Evolutionary conservation across 345 rosid genomes (phyloP), one percentile per base, ranked within the genome.

Genomic region (Hirschfeldia incana): DNA sequence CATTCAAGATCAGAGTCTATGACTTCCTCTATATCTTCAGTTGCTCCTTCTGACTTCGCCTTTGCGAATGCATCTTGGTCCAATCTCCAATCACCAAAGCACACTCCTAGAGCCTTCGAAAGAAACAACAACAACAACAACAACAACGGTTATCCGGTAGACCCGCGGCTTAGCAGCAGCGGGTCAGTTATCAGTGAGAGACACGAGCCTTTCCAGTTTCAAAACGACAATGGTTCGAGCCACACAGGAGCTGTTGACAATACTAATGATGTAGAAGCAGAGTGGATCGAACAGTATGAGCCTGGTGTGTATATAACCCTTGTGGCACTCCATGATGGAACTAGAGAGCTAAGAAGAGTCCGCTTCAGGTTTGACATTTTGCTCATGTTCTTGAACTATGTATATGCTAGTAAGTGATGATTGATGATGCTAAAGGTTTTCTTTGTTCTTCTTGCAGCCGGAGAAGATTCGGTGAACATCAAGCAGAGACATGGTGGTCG

Each of bases 401-500:
- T 0, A 9, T 68, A 21, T 11, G 39, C 44, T 26, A 34, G 63
- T 2, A 15, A 53, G 57, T 59, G 57, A 42, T 15, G 58, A 51
- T 51, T 73, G 69, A 60, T 60, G 69, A 67, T 55, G 67, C 65
- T 74, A 69, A 61, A 49, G 36, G 12, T 36, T 64, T 70, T 5
- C 39, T 29, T 29, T 9, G 1, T 10, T 46, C 1, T 8, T 37
- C n/a, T 51, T 84, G 82, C 87, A 93, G 98, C 78, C 97, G 97
- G 55, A 84, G 94, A 85, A 91, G 91, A 83, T 95, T 93, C 26
- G 92, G 91, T 2, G 99, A 95, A 86, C 94, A 95, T 60, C 97
- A 95, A 83, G 99, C 98, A 0, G 97, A 93, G 85, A 87, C 90
- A 1, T 95, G 99, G 98, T 95, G 99, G 99, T 93, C 97, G 46